phyloP scores from a whole-genome alignment of 179 eudicot genomes.

The Silene vulgaris region DNA sequence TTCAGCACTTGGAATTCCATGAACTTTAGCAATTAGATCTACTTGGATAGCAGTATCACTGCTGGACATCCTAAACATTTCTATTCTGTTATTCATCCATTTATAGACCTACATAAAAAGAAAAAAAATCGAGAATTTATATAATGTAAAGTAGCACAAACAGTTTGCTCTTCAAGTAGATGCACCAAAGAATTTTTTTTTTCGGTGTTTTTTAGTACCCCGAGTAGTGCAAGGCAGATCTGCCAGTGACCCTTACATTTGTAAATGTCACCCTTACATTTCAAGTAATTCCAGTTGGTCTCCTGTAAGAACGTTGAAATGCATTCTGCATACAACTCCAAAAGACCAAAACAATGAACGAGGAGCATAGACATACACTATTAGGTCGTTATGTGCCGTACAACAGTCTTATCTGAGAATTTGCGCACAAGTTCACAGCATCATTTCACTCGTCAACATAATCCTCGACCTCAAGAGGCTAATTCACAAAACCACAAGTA shows the following conservation, averaged over 20 bases:
- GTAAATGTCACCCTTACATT: not conserved
- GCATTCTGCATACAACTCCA: not conserved
- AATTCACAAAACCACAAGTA: not conserved
- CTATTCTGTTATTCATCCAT: conserved; percentile 73
- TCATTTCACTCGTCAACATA: not conserved
- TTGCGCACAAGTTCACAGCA: not conserved
- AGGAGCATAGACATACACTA: too few species aligned
- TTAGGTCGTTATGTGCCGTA: not conserved
- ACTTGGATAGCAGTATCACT: conserved; percentile 82
- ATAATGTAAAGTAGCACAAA: not conserved
- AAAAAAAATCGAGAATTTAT: conserved; percentile 6
- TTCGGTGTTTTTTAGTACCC: not conserved
- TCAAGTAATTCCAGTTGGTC: not conserved
- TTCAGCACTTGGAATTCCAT: conserved; percentile 67
- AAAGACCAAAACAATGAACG: not conserved
- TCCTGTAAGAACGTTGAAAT: not conserved
- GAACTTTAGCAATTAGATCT: conserved; percentile 78
- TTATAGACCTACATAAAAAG: conserved; percentile 58
- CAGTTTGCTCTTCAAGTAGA: not conserved
- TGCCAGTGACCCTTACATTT: not conserved
- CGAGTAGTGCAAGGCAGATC: not conserved
- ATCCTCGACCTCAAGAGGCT: not conserved
- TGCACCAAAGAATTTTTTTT: not conserved
- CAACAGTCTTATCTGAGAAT: not conserved
- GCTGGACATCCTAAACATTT: conserved; percentile 49